Base-by-base conservation (phyloP, 495 filamentous ascomycete genomes). In the Neurospora sp. region DNA sequence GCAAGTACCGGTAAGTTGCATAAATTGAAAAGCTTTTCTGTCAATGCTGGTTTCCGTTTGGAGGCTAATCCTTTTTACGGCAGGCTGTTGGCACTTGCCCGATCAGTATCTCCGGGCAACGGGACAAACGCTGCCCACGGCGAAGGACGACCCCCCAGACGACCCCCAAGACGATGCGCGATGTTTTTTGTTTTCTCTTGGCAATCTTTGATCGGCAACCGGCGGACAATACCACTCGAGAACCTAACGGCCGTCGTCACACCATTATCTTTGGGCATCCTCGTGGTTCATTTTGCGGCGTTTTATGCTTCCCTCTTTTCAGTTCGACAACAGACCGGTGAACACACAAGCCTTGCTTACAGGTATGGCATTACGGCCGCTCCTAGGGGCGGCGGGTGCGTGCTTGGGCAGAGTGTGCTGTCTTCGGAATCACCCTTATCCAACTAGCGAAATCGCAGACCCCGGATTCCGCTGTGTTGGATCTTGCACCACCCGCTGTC, bases 1-100 rank as follows among this genome's bases (percentile, higher is more conserved):
- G 53, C 14, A 41, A 46, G 66, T 59, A 38, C 75, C 69, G 74
- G 78, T 79, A 42, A 79, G 78, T 76, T 73, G 39, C 71, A 76
- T 68, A 18, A 35, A 66, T 6, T 37, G 53, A 31, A 61, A 61
- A 61, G 53, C 14, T 14, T 18, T 37, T 37, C 14, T 66, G 27
- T 4, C 53, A 31, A 31, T 18, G 22, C 27, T 35, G 22, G 53
- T 66, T 66, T 37, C 53, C 53, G 53, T 66, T 66, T 66, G 53
- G 27, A 66, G 14, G 53, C 53, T 66, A 37, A 66, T 61, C 27
- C 4, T 31, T 66, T 35, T 61, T 35, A 18, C 27, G 53, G 53
- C 53, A 66, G 53, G 53, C 18, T 66, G 53, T 66, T 66, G 53
- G 53, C 27, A 35, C 14, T 35, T 66, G 22, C 53, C 53, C 53